phyloP scores from a whole-genome alignment of 352 stramenopile species.

The Globisporangium abappressorium region DNA sequence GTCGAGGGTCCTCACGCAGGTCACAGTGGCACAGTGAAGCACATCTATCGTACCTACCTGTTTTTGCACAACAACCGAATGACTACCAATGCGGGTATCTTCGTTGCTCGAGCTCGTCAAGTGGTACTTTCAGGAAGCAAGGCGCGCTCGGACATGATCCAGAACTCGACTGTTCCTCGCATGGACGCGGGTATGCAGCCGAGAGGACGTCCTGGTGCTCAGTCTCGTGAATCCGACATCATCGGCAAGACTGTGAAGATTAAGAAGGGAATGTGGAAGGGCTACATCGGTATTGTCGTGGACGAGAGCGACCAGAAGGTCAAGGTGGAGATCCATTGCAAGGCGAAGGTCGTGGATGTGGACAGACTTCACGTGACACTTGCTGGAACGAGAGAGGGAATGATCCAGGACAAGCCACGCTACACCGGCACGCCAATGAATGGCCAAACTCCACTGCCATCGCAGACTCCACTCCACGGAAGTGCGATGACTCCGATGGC shows the following conservation, averaged over 20 bases:
- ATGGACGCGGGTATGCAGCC: conserved; percentile 46
- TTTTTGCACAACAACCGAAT: conserved; percentile 91
- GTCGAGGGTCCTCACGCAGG: conserved; percentile 79
- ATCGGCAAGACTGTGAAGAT: conserved; percentile 90
- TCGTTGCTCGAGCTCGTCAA: conserved; percentile 79
- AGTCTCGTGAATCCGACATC: conserved; percentile 64
- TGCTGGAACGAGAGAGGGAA: conserved; percentile 74
- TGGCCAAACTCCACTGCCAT: conserved; percentile 73
- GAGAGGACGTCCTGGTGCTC: conserved; percentile 34
- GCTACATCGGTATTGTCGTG: conserved; percentile 91
- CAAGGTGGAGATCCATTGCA: conserved; percentile 91
- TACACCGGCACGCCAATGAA: conserved; percentile 78
- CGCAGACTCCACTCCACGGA: conserved; percentile 78
- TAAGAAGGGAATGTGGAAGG: conserved; percentile 90
- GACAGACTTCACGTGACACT: conserved; percentile 75
- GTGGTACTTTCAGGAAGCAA: conserved; percentile 87
- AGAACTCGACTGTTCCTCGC: conserved; percentile 73
- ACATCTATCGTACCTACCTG: conserved; percentile 88
- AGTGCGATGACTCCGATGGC: conserved; percentile 87
- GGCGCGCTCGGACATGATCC: conserved; percentile 82
- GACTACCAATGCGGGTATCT: conserved; percentile 86
- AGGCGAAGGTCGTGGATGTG: conserved; percentile 86
- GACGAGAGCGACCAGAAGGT: conserved; percentile 88
- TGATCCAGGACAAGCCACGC: conserved; percentile 68
- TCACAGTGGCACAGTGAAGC: conserved; percentile 88